Evolutionary conservation across 140 eudicot species (phyloP).

Genomic region (Erigeron philadelphicus): DNA sequence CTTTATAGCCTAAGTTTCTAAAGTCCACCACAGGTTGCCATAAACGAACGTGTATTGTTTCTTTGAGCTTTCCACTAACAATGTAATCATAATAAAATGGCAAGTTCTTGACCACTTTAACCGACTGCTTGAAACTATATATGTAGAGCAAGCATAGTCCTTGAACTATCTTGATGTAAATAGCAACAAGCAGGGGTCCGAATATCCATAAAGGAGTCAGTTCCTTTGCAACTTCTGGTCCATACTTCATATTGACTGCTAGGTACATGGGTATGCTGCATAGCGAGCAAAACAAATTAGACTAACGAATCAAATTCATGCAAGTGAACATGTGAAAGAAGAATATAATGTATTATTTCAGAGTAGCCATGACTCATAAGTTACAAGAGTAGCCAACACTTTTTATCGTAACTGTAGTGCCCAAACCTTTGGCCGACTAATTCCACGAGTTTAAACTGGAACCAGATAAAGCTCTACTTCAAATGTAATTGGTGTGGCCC

Average conservation of each 20-base stretch:
- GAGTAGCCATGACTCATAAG: too few species aligned
- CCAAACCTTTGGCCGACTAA: too few species aligned
- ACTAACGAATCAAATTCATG: not conserved
- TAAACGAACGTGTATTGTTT: slow-evolving; percentile 28
- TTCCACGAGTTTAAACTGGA: too few species aligned
- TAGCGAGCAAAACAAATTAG: slow-evolving; percentile 20
- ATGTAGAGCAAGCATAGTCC: slow-evolving; percentile 50
- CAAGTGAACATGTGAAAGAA: too few species aligned
- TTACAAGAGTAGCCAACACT: too few species aligned
- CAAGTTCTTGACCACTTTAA: slow-evolving; percentile 40
- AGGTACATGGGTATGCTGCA: slow-evolving; percentile 74
- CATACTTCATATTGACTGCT: slow-evolving; percentile 57
- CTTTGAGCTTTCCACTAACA: slow-evolving; percentile 53
- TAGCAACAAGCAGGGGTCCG: slow-evolving; percentile 60
- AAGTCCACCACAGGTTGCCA: slow-evolving; percentile 48
- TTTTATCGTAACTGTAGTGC: too few species aligned
- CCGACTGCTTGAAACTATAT: slow-evolving; percentile 60
- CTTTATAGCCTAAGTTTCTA: slow-evolving; percentile 46
- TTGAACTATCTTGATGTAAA: slow-evolving; percentile 51
- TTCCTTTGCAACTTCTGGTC: slow-evolving; percentile 72
- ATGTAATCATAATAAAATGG: slow-evolving; percentile 42
- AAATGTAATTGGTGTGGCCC: too few species aligned
- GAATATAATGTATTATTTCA: too few species aligned
- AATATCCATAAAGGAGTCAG: slow-evolving; percentile 75
- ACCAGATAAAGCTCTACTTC: too few species aligned